Conservation (phyloP, 257 asterid species). For the Solanum lycopersicoides region DNA sequence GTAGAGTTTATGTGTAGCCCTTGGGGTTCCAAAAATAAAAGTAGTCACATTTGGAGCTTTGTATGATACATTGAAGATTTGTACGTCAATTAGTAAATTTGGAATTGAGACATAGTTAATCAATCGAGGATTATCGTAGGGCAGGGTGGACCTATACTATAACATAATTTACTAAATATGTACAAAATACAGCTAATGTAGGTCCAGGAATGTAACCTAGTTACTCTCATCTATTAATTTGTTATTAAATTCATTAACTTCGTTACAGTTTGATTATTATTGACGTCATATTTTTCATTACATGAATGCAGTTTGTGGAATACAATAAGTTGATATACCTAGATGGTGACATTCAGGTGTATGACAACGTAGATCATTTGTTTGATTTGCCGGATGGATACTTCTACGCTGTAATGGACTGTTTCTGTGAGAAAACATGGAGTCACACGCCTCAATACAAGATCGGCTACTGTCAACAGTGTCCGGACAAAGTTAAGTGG, state of each 20-base stretch:
- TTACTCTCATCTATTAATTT: not conserved
- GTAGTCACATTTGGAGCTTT: not conserved
- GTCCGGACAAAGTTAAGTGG: conserved; percentile 37
- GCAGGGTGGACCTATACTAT: no score
- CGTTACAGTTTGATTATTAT: not conserved
- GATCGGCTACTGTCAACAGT: conserved; percentile 29
- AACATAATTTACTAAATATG: not conserved
- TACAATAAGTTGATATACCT: conserved; percentile 43
- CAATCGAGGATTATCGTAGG: no score
- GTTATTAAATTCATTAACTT: not conserved
- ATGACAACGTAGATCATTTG: conserved; percentile 34
- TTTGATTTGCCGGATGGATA: conserved; percentile 31
- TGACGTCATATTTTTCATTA: not conserved
- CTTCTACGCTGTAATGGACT: conserved; percentile 46
- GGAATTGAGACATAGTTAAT: not conserved
- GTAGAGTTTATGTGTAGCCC: no score
- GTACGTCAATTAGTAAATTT: not conserved
- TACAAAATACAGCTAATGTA: not conserved
- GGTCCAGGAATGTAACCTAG: not conserved
- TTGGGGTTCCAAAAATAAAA: no score
- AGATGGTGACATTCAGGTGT: conserved; percentile 51
- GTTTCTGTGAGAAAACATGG: conserved; percentile 54
- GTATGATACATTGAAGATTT: not conserved
- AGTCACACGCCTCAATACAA: conserved; percentile 28
- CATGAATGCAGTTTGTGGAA: conserved; percentile 31